A percentile compares a stretch with the other conserved stretches of the same genome.
phyloP scores from a whole-genome alignment of 345 rosid genomes.

The Garcia nutans region DNA sequence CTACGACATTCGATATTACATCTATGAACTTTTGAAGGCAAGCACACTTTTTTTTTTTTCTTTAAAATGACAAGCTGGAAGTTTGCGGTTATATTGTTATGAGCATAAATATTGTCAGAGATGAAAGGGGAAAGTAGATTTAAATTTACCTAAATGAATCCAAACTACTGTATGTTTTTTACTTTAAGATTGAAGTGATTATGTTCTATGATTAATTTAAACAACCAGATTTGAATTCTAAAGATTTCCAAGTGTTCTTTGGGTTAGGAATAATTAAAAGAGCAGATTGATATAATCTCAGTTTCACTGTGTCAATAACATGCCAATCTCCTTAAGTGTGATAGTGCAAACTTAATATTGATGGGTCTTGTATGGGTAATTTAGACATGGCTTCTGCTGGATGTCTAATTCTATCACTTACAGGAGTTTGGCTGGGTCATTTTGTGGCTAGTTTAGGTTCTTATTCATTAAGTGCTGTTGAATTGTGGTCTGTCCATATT shows the following conservation, averaged over 20 bases:
- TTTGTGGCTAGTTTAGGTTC: too few relatives aligned
- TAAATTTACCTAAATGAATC: not conserved
- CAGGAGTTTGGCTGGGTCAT: too few relatives aligned
- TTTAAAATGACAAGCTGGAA: not conserved
- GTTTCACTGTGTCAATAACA: not conserved
- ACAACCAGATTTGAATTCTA: not conserved
- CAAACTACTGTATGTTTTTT: not conserved
- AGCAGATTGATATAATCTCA: not conserved
- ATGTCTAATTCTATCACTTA: too few relatives aligned
- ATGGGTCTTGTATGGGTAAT: too few relatives aligned
- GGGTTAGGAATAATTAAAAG: not conserved
- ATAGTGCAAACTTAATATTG: too few relatives aligned
- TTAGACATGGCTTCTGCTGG: too few relatives aligned
- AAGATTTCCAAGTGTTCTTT: not conserved
- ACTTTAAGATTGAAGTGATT: not conserved
- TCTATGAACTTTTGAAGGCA: conserved; percentile 85
- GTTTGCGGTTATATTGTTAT: not conserved
- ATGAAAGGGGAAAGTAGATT: not conserved
- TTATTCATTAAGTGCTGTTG: too few relatives aligned
- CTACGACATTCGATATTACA: conserved; percentile 83
- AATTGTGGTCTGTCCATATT: too few relatives aligned
- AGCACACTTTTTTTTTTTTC: conserved; percentile 22
- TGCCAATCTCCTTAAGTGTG: not conserved
- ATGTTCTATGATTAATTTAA: not conserved
- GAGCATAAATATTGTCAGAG: not conserved